Base-by-base conservation (phyloP, 1,284 basidiomycete genomes). In the Tilletia setariae region DNA sequence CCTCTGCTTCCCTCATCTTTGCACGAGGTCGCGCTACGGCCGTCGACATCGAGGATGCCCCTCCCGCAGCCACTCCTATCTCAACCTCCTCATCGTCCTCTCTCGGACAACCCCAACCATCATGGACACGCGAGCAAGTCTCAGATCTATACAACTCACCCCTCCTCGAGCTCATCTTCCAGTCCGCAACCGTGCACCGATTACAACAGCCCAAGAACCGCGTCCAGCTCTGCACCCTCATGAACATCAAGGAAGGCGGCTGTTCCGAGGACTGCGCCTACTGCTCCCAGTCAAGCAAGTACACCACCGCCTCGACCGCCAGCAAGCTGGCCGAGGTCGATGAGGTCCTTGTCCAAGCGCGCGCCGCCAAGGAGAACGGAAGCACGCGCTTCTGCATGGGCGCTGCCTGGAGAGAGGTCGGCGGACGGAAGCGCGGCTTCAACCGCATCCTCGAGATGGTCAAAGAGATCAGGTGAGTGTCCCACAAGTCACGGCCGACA, bases 331-430 rank as follows among this genome's bases (percentile, higher is more conserved):
- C 96, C n/a, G 90, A 94, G 67, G 86, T 97, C 67, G 94, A 94
- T 79, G 93, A 93, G 9, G 95, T 98, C 11, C 85, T 98, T 15
- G 71, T 67, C 28, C 84, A 85, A 74, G 84, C 95, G 28, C 88
- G 92, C 32, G 90, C 91, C 82, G 95, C 95, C 35, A 98, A 97
- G 83, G 93, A 86, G 72, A 98, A 98, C 71, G 95, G 95, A 40
- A 94, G 91, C 81, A 98, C 95, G 23, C 87, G 95, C 28, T 98
- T 98, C 85, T 98, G 95, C 84, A 98, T 98, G 95, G 95, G 95
- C 68, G 94, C 95, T 2, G 95, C 95, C n/a, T 98, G 95, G 95
- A 87, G 95, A 74, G 95, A 97, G 83, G 87, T 98, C 62, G 89
- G 91, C 32, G 94, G 95, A 2, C 88, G 93, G 73, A 98, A 97